Evolutionary conservation across 176 grass and related monocot species (phyloP).

Genomic region (Leersia perrieri): DNA sequence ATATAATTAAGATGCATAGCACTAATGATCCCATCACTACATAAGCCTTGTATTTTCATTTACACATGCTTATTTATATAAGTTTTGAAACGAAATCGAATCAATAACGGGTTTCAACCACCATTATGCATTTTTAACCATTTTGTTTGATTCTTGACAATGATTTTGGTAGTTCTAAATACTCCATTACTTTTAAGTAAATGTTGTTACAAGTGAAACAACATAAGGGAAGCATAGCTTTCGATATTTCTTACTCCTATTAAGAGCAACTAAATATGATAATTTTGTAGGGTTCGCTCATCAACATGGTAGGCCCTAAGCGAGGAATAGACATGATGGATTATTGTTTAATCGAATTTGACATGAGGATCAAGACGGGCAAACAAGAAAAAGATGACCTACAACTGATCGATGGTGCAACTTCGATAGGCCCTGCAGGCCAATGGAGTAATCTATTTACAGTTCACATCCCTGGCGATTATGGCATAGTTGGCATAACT

Average conservation of each 20-base stretch:
- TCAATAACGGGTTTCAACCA: not conserved
- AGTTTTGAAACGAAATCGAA: not conserved
- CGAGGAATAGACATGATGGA: not conserved
- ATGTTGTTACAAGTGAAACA: too few relatives aligned
- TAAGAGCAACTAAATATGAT: not conserved
- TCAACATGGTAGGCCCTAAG: slow-evolving; percentile 1
- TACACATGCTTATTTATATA: not conserved
- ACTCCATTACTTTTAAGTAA: too few relatives aligned
- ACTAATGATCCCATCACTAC: not conserved
- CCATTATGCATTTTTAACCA: not conserved
- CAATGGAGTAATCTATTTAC: not conserved
- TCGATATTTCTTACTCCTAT: not conserved
- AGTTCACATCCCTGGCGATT: not conserved
- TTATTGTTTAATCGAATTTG: not conserved
- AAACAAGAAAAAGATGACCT: not conserved
- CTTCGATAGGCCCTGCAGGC: not conserved
- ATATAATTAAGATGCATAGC: too few relatives aligned
- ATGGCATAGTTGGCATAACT: not conserved
- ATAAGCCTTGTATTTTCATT: not conserved
- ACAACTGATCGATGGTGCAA: too few relatives aligned
- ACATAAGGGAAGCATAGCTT: not conserved
- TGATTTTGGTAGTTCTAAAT: too few relatives aligned
- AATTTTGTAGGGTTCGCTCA: not conserved
- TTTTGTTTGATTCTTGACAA: too few relatives aligned
- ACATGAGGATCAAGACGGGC: too few relatives aligned